Base-by-base conservation (phyloP, 805 yeast genomes). In the Candida berthetii region DNA sequence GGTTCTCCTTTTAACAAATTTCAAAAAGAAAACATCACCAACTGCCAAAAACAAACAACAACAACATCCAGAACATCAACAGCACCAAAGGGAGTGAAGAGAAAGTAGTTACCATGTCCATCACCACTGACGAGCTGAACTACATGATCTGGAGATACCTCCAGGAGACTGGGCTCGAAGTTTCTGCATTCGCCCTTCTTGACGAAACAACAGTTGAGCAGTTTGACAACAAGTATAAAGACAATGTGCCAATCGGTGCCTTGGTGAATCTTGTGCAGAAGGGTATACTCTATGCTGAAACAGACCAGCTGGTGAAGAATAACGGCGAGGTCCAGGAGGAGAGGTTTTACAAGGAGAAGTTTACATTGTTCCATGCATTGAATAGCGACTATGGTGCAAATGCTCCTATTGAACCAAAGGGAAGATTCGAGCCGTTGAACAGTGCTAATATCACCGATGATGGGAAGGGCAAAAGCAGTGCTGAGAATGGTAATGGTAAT, bases 131-230 rank as follows among this genome's bases (percentile, higher is more conserved):
- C 43, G 95, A 89, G 62, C 74, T 91, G 41, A 93, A 91, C 67
- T 91, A 91, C 58, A 72, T 93, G 51, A 77, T 91, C 41, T 93
- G 96, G 96, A 67, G 97, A 46, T 93, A 91, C 56, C 71, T 89
- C 31, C 96, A 88, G 56, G 98, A 93, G 59, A 69, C 82, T 6
- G 95, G 95, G 3, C 69, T 59, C 32, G 90, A 85, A 39, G 70
- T 86, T 17, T 71, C 93, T 2, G 89, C 96, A 0, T 78, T 74
- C 53, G 95, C 96, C 0, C 63, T 93, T 24, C 86, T 84, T 47
- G 82, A 85, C 49, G 90, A 85, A 49, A 68, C 91, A 1, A 65
- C 72, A 17, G 81, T 85, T 10, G 69, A 76, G 46, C 69, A 70
- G 17, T 72, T 76, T 45, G 96, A 80, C 36, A 58, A 59, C 3